Evolutionary conservation across 2,329 filamentous ascomycete species (phyloP).

Genomic region (Botryotinia convoluta): DNA sequence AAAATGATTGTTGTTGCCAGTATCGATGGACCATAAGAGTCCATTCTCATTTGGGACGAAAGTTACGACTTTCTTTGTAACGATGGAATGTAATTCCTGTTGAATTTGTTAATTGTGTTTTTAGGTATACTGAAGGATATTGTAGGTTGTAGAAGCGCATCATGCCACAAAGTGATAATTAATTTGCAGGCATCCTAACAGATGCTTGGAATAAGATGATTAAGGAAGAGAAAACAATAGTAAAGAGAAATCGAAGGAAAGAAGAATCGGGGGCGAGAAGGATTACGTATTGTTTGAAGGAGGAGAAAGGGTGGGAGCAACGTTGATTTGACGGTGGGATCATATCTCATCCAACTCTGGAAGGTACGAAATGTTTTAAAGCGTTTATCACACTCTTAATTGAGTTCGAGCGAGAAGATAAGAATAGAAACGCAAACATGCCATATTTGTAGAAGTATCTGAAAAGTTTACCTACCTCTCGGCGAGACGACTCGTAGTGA

Average conservation of each 20-base stretch:
- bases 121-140: slow-evolving; percentile 13
- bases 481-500: neutral
- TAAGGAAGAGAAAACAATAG: neutral
- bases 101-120: neutral
- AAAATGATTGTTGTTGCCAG: slow-evolving; percentile 14
- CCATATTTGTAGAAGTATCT: neutral
- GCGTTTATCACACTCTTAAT: neutral
- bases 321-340: neutral
- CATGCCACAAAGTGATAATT: neutral
- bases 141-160: slow-evolving; percentile 15
- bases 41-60: slow-evolving; percentile 6
- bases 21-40: slow-evolving; percentile 18
- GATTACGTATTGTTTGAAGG: neutral
- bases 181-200: neutral
- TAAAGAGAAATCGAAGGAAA: neutral
- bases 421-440: neutral
- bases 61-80: neutral
- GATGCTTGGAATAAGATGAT: neutral
- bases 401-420: neutral
- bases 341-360: neutral
- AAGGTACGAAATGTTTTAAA: neutral
- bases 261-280: neutral
- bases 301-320: neutral
- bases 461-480: neutral
- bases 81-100: neutral